Base-by-base conservation (phyloP, 1,284 basidiomycete genomes). In the Takashimella koratensis region DNA sequence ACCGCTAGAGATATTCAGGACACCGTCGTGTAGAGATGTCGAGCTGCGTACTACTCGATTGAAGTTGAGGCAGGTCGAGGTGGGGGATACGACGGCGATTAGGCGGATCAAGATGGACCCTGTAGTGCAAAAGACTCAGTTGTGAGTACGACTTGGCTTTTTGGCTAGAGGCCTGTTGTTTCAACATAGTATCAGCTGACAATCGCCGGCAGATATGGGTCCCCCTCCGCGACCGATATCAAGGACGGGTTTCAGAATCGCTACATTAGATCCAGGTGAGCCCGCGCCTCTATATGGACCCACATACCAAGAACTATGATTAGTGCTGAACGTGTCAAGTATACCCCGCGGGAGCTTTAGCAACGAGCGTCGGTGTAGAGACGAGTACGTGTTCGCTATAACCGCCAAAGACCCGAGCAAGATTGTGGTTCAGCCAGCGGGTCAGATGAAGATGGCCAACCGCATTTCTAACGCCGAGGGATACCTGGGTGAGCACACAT, bases 101-200 rank as follows among this genome's bases (percentile, higher is more conserved):
- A 54, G 65, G 36, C 55, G 62, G 52, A 75, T 75, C 52, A 75
- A 75, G 62, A 70, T 57, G 52, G 73, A 75, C 54, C 73, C 73
- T 0, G 53, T 65, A 3, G 73, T 75, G 8, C 71, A 75, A 57
- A 65, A 60, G 46, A 73, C 73, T 2, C 73, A 75, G 54, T 50
- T 75, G 67, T 72, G 49, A 51, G 71, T 53, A 48, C 22, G 10
- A 16, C 47, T 36, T 12, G 24, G 19, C 30, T 36, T 36, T 36
- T 26, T 6, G n/a, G n/a, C n/a, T n/a, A n/a, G n/a, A n/a, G n/a
- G n/a, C n/a, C n/a, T n/a, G n/a, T n/a, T n/a, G n/a, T n/a, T n/a
- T n/a, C n/a, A n/a, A 39, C 3, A 16, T 22, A 19, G 23, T 43
- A 8, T 19, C 41, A 24, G 12, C 11, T 25, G 4, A 3, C 19